These are phyloP conservation scores for Acacia crassicarpa DNA, from an alignment of 306 rosid genomes.

Conservation along the genomic window DNA sequence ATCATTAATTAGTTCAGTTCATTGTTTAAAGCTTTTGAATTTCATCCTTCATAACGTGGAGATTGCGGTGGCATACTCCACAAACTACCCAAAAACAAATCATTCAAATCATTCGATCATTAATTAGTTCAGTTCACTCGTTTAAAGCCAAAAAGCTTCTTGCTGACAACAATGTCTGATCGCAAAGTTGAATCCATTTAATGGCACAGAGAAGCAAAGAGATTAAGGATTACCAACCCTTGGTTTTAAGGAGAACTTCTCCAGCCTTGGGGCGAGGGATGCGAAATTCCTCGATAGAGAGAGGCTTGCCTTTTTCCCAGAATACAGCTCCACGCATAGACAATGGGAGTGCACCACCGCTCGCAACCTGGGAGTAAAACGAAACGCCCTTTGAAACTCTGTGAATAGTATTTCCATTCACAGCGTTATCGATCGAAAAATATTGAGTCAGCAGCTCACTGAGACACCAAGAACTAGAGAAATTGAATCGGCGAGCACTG, in stretches of 20 bases:
- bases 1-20: no score
- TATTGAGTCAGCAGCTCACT: neutral
- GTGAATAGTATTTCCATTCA: neutral
- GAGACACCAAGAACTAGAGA: neutral
- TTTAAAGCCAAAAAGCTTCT: neutral
- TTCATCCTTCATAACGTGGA: no score
- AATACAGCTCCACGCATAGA: slow-evolving; percentile 83
- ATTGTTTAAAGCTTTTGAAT: no score
- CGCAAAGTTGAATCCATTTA: neutral
- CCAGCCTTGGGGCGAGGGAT: slow-evolving; percentile 91
- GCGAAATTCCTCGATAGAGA: slow-evolving; percentile 75
- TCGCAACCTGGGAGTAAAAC: slow-evolving; percentile 31
- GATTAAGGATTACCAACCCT: slow-evolving; percentile 40
- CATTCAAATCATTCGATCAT: no score
- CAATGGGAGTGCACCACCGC: slow-evolving; percentile 55
- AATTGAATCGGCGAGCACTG: neutral
- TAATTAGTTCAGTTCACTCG: neutral
- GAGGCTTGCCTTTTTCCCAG: slow-evolving; percentile 84
- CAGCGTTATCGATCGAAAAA: neutral
- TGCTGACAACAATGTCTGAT: neutral
- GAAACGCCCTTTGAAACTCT: slow-evolving; percentile 14
- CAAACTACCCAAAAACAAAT: slow-evolving; percentile 60
- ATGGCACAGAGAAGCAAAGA: neutral
- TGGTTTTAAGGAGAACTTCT: slow-evolving; percentile 82
- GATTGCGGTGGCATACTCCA: slow-evolving; percentile 42